Evolutionary conservation across 2,329 filamentous ascomycete species (phyloP).

Genomic region (Trichoderma breve): DNA sequence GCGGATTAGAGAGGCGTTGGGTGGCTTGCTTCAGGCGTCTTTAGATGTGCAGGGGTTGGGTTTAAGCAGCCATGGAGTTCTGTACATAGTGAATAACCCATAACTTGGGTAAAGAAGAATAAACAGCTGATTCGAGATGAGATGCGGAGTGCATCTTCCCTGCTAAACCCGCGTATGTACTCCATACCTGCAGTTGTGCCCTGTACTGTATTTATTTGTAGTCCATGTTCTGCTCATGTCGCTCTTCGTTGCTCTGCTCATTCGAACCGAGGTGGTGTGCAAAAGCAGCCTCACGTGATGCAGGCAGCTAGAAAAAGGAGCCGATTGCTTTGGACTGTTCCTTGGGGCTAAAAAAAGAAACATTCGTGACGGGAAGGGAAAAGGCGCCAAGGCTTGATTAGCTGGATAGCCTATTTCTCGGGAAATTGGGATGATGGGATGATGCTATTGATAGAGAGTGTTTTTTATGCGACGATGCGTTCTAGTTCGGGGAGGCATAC

Average conservation of each 20-base stretch:
- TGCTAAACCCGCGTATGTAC: neutral
- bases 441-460: neutral
- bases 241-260: neutral
- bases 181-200: neutral
- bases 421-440: neutral
- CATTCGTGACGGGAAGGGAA: neutral
- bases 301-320: neutral
- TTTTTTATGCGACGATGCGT: neutral
- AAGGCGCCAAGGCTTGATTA: neutral
- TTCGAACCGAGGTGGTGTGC: neutral
- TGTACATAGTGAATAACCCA: too few relatives aligned
- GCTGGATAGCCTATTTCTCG: neutral
- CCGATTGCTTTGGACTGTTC: neutral
- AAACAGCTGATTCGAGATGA: neutral
- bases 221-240: neutral
- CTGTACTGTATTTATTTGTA: too few relatives aligned
- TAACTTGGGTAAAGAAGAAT: too few relatives aligned
- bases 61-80: neutral
- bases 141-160: neutral
- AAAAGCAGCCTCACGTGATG: neutral
- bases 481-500: neutral
- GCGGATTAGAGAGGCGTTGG: neutral
- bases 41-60: neutral
- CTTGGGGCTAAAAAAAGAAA: conserved; percentile 8
- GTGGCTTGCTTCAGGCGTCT: neutral